Conservation (phyloP, 176 grass and related monocot genomes). For the Musa schizocarpa region DNA sequence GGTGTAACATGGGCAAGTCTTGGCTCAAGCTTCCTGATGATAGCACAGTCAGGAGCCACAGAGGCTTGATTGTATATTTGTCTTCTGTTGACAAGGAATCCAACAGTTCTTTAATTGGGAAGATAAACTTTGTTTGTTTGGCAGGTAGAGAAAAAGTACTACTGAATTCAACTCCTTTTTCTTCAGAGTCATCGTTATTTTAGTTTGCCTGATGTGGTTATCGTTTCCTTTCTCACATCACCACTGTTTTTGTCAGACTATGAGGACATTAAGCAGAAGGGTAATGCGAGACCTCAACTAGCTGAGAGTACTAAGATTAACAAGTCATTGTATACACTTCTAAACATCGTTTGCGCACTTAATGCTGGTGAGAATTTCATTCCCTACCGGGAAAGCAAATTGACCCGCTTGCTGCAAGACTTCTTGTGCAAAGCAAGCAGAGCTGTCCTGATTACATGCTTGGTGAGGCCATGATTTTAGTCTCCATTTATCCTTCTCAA, state of each 20-base stretch:
- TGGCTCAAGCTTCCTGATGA: conserved; percentile 15
- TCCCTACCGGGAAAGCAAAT: conserved; percentile 47
- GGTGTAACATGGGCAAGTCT: conserved; percentile 2
- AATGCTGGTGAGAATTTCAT: conserved; percentile 38
- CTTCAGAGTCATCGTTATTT: not conserved
- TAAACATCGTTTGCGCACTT: conserved; percentile 43
- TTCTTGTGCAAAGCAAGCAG: conserved; percentile 33
- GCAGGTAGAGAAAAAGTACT: conserved; percentile 23
- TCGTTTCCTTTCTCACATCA: not conserved
- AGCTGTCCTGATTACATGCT: conserved; percentile 33
- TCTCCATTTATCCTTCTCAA: not conserved
- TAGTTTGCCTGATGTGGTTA: not conserved
- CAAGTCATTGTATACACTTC: conserved; percentile 42
- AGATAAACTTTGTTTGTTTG: conserved; percentile 45
- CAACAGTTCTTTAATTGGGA: conserved; percentile 16
- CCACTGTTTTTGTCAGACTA: conserved; percentile 21
- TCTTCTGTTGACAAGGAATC: conserved; percentile 25
- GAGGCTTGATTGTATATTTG: conserved; percentile 45
- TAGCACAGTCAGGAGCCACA: conserved; percentile 20
- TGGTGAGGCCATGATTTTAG: conserved; percentile 32
- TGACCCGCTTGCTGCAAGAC: conserved; percentile 60
- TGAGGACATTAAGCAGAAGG: conserved; percentile 36
- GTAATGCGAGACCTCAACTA: conserved; percentile 1
- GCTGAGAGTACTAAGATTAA: conserved; percentile 22
- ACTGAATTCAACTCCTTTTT: not conserved